Conservation (phyloP, 2,329 filamentous ascomycete genomes). For the Emergomyces pasteurianus region DNA sequence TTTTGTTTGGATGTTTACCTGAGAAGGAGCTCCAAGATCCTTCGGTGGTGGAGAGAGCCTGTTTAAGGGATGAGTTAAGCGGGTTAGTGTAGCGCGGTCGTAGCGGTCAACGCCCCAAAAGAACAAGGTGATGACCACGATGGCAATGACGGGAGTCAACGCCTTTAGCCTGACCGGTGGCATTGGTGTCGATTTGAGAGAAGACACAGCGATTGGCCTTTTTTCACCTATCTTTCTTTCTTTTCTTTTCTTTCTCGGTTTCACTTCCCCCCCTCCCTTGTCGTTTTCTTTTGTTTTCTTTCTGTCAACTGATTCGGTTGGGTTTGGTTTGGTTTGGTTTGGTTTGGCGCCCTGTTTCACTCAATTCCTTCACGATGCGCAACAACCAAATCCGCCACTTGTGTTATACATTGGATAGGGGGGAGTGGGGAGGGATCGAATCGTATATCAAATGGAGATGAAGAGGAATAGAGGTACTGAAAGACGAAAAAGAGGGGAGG, state of each 20-base stretch:
- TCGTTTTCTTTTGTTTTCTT: background rate
- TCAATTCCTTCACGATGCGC: too few relatives aligned
- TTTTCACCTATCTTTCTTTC: too few relatives aligned
- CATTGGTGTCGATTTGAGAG: conserved; percentile 2
- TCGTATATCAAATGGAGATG: background rate
- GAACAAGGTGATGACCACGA: conserved; percentile 28
- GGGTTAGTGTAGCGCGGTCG: conserved; percentile 24
- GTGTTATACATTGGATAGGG: background rate
- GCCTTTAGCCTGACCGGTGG: conserved; percentile 27
- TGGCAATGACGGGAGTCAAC: conserved; percentile 26
- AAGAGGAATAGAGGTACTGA: background rate
- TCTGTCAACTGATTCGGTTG: background rate
- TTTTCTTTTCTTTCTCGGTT: background rate
- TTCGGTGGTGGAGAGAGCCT: conserved; percentile 10
- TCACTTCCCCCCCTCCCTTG: background rate
- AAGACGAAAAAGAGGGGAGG: background rate
- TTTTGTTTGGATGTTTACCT: conserved; percentile 15
- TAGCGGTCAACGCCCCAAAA: conserved; percentile 31
- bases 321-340: too few relatives aligned
- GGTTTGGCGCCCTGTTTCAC: too few relatives aligned
- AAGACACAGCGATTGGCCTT: background rate
- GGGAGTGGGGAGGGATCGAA: too few relatives aligned
- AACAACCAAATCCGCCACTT: background rate
- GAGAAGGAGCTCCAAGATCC: conserved; percentile 9
- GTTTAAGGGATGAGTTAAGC: conserved; percentile 26